phyloP scores from a whole-genome alignment of 768 basidiomycete species.

The Scleroderma citrinum region DNA sequence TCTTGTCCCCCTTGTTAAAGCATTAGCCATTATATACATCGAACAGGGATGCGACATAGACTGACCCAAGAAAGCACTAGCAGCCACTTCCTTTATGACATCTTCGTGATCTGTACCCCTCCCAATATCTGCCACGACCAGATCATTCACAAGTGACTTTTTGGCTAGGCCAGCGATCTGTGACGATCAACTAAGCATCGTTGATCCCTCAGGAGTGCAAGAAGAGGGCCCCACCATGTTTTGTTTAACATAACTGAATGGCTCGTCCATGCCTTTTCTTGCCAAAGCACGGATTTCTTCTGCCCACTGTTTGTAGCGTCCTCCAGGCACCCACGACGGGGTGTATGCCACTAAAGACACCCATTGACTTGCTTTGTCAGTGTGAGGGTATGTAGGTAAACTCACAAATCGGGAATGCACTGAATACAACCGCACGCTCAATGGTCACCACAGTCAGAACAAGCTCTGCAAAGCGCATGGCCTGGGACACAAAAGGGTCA shows the following conservation, averaged over 20 bases:
- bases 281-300: conserved; percentile 13
- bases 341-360: conserved; percentile 14
- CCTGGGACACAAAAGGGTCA: conserved; percentile 21
- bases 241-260: conserved; percentile 17
- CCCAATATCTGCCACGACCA: conserved; percentile 4
- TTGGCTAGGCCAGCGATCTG: conserved; percentile 16
- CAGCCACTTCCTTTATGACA: conserved; percentile 16
- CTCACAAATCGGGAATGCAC: conserved; percentile 24
- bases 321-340: conserved; percentile 32
- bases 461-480: conserved; percentile 7
- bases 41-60: not conserved
- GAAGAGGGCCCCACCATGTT: conserved; percentile 14
- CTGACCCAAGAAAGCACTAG: conserved; percentile 16
- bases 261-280: conserved; percentile 13
- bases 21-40: not conserved
- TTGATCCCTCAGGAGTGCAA: not conserved
- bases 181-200: not conserved
- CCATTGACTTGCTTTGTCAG: not conserved
- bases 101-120: conserved; percentile 3
- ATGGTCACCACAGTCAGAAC: conserved; percentile 10
- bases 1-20: conserved; percentile 18
- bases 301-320: conserved; percentile 16
- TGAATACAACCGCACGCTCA: conserved; percentile 15
- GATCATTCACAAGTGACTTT: conserved; percentile 15
- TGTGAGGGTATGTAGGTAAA: not conserved